A percentile compares a stretch with the other conserved stretches of the same genome.
Evolutionary conservation across 2,329 filamentous ascomycete genomes (phyloP).

Genomic region (Alternaria consortialis): DNA sequence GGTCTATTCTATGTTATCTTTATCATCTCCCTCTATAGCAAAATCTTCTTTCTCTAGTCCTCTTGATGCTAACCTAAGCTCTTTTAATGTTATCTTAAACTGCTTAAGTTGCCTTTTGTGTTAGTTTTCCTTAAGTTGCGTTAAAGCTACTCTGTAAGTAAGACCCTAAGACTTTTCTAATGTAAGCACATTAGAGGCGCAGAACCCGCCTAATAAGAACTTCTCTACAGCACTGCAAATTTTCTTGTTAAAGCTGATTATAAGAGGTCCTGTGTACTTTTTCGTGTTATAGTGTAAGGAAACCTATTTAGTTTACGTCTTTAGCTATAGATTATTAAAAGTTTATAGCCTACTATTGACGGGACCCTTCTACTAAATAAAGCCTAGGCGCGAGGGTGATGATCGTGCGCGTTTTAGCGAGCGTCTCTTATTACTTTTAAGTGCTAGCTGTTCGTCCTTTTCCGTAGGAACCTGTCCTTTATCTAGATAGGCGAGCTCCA

Average conservation of each 20-base stretch:
- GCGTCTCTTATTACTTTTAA: neutral
- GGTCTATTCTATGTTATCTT: neutral
- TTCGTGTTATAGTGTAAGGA: neutral
- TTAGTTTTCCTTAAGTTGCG: neutral
- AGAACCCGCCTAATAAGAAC: neutral
- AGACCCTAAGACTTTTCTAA: neutral
- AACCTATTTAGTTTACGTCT: neutral
- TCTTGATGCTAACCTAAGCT: neutral
- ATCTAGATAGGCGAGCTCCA: neutral
- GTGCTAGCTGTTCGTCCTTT: neutral
- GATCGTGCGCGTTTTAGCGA: neutral
- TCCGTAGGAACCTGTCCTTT: neutral
- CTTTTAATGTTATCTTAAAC: neutral
- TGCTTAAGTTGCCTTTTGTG: neutral
- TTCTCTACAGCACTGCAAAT: neutral
- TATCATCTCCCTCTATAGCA: neutral
- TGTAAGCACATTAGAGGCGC: neutral
- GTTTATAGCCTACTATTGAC: neutral
- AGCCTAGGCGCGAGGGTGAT: neutral
- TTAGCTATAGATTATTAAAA: neutral
- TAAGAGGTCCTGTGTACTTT: neutral
- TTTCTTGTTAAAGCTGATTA: neutral
- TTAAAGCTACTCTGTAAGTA: neutral
- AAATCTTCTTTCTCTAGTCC: neutral
- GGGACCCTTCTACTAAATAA: neutral